A percentile compares a stretch with the other conserved stretches of the same genome.
These are phyloP conservation scores for Hypomontagnella monticulosa DNA, from an alignment of 495 filamentous ascomycete genomes.

Conservation along the genomic window DNA sequence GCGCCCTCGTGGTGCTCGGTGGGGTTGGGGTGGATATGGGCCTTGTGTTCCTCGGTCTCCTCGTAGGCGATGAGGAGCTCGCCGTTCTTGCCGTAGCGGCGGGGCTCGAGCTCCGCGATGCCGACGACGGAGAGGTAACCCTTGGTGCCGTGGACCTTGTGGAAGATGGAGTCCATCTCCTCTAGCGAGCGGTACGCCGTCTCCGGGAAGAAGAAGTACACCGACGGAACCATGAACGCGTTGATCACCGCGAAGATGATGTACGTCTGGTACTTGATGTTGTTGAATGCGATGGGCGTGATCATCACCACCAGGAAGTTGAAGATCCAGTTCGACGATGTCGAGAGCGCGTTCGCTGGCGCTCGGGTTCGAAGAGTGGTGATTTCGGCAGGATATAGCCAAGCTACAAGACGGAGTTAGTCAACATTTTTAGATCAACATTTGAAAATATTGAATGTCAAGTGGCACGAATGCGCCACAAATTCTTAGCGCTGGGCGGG, in stretches of 20 bases:
- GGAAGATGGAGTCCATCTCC: constrained; percentile 81
- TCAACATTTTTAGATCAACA: constrained; percentile 24
- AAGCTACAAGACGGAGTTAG: constrained; percentile 26
- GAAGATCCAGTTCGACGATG: constrained; percentile 70
- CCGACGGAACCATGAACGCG: constrained; percentile 72
- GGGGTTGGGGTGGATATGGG: constrained; percentile 18
- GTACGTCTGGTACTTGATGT: constrained; percentile 75
- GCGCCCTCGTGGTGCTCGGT: constrained; percentile 16
- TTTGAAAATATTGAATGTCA: neutral
- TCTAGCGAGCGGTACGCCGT: constrained; percentile 78
- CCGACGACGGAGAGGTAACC: constrained; percentile 68
- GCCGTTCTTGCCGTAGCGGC: constrained; percentile 76
- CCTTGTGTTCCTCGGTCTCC: constrained; percentile 50
- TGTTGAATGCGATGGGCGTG: constrained; percentile 73
- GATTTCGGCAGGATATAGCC: constrained; percentile 79
- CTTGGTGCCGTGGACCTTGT: constrained; percentile 60
- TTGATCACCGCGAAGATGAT: constrained; percentile 84
- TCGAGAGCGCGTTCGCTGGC: constrained; percentile 76
- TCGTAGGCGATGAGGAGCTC: constrained; percentile 72
- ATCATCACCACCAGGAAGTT: constrained; percentile 67
- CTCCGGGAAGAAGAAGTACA: constrained; percentile 82
- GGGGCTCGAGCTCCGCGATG: constrained; percentile 67
- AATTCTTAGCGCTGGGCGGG: neutral
- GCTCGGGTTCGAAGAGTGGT: constrained; percentile 77
- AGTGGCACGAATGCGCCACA: neutral